phyloP scores from a whole-genome alignment of 805 yeast species.

The Metschnikowia sp. region DNA sequence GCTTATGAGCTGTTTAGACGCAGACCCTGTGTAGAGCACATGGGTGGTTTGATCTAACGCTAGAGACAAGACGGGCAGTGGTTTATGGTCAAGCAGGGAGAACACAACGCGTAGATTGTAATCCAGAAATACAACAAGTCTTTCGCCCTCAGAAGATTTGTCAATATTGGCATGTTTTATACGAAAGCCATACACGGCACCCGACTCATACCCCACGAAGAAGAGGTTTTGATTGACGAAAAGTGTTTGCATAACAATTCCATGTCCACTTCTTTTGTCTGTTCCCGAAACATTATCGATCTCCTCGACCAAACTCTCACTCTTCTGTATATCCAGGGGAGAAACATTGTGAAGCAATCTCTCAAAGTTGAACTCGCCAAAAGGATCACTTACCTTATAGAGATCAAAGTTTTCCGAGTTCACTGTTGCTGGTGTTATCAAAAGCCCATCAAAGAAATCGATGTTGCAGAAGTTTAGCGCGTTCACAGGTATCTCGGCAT shows the following conservation, averaged over 20 bases:
- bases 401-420: slow-evolving; percentile 66
- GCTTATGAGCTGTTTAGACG: slow-evolving; percentile 39
- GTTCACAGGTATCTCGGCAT: slow-evolving; percentile 61
- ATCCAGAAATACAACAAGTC: slow-evolving; percentile 25
- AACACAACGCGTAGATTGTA: slow-evolving; percentile 19
- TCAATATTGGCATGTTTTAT: slow-evolving; percentile 16
- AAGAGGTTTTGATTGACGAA: slow-evolving; percentile 33
- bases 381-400: slow-evolving; percentile 36
- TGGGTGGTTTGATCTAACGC: slow-evolving; percentile 20
- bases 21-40: slow-evolving; percentile 44
- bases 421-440: slow-evolving; percentile 61
- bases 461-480: slow-evolving; percentile 69
- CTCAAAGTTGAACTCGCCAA: slow-evolving; percentile 18
- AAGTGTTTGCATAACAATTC: slow-evolving; percentile 62
- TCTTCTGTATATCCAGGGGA: neutral
- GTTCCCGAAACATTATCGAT: slow-evolving; percentile 1
- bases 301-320: slow-evolving; percentile 9
- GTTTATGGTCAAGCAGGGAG: slow-evolving; percentile 38
- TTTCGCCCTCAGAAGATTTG: slow-evolving; percentile 1
- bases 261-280: slow-evolving; percentile 36
- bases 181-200: slow-evolving; percentile 41
- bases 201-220: slow-evolving; percentile 71
- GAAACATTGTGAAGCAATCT: slow-evolving; percentile 35
- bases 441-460: slow-evolving; percentile 16
- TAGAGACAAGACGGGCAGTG: slow-evolving; percentile 54